Conservation (phyloP, 495 filamentous ascomycete genomes). For the Rostrohypoxylon terebratum region DNA sequence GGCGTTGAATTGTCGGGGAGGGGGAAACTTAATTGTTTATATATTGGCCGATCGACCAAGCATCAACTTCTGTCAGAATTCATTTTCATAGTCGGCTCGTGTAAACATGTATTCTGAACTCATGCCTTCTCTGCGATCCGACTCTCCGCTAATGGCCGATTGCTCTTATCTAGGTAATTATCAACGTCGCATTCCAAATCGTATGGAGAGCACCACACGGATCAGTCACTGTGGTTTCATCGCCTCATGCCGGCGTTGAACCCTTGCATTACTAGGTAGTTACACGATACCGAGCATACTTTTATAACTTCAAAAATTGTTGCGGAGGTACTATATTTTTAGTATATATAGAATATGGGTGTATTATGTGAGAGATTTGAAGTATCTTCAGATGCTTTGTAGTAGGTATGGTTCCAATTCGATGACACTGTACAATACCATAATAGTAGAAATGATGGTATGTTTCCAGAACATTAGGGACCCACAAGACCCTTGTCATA, state of each 20-base stretch:
- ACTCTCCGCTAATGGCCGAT: constrained; percentile 8
- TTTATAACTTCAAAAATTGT: constrained; percentile 8
- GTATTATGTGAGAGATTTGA: constrained; percentile 17
- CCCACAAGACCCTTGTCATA: constrained; percentile 29
- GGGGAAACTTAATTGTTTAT: neutral
- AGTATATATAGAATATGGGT: constrained; percentile 24
- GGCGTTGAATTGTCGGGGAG: constrained; percentile 1
- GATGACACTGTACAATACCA: constrained; percentile 6
- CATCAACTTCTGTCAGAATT: constrained; percentile 25
- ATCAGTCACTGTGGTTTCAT: constrained; percentile 19
- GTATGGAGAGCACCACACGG: constrained; percentile 1
- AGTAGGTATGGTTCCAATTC: constrained; percentile 15
- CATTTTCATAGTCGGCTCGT: constrained; percentile 14
- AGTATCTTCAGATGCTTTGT: constrained; percentile 14
- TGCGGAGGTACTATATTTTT: neutral
- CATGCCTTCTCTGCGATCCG: constrained; percentile 1
- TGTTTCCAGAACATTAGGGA: constrained; percentile 22
- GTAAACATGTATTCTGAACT: neutral
- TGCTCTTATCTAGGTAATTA: constrained; percentile 6
- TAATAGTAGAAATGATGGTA: constrained; percentile 17
- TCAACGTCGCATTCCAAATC: constrained; percentile 14
- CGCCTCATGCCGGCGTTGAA: neutral
- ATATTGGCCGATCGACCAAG: neutral
- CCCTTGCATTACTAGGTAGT: constrained; percentile 7
- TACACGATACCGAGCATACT: constrained; percentile 3